Base-by-base conservation (phyloP, 2,329 filamentous ascomycete genomes). In the Alternaria triticimaculans region DNA sequence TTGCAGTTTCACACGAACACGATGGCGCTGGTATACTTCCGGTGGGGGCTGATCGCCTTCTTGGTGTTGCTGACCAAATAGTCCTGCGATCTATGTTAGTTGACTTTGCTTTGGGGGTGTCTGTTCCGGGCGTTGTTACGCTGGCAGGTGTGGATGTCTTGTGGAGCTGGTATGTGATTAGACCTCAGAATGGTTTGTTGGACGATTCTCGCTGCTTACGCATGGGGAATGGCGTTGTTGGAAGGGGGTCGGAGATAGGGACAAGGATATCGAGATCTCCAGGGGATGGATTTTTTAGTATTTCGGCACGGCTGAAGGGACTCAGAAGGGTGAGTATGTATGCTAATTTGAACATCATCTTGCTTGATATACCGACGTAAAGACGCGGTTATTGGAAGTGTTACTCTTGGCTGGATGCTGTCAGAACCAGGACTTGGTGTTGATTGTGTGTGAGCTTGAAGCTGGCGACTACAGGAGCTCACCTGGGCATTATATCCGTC, bases 361-460 rank as follows among this genome's bases (percentile, higher is more conserved):
- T 37, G 33, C 4, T 37, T 37, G 33, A n/a, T 37, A 15, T 9
- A n/a, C 15, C 3, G 33, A 37, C 2, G 15, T 37, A 1, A n/a
- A n/a, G 33, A 37, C 7, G 14, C 2, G 15, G 33, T 9, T 10
- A 4, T 37, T 37, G 2, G 33, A n/a, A 37, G 33, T 37, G 33
- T 37, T n/a, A n/a, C 8, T 9, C 4, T 37, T 5, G 8, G 7
- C 2, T 37, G 33, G 15, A 10, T n/a, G 33, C 7, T 37, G 33
- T 37, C 15, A 37, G 5, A 37, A 37, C 2, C 5, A n/a, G 8
- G 2, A 37, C 33, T 37, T 37, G 5, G 1, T 3, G 0, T 14
- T 3, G 0, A 30, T 6, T 3, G 5, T 14, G 12, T 30, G 12
- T 14, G 3, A 14, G 0, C 5, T 1, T 30, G 28, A 14, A 14